A percentile compares a stretch with the other conserved stretches of the same genome.
Evolutionary conservation across 345 rosid species (phyloP).

Genomic region (Eucalyptus regnans): DNA sequence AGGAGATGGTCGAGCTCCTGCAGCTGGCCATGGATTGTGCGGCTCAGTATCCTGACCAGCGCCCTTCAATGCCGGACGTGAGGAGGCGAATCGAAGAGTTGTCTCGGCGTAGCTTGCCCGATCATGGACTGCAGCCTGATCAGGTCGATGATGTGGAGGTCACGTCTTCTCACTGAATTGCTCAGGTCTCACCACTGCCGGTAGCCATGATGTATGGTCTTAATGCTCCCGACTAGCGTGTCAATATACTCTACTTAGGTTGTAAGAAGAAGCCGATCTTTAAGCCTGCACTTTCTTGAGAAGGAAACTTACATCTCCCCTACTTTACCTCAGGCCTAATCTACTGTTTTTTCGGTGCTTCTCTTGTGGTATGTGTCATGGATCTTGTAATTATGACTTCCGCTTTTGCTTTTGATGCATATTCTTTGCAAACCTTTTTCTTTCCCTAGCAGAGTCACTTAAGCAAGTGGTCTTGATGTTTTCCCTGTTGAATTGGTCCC

Average conservation of each 20-base stretch:
- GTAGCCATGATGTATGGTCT: neutral
- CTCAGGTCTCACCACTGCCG: neutral
- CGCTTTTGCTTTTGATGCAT: neutral
- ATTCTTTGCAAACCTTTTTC: neutral
- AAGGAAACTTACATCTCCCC: neutral
- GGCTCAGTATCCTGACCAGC: slow-evolving; percentile 69
- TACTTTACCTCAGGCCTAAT: neutral
- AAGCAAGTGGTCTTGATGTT: neutral
- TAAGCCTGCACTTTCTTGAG: neutral
- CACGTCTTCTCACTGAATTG: neutral
- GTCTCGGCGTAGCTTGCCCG: slow-evolving; percentile 9
- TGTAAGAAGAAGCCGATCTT: neutral
- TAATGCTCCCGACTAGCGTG: neutral
- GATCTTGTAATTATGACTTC: neutral
- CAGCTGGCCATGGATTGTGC: slow-evolving; percentile 85
- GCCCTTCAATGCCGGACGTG: slow-evolving; percentile 64
- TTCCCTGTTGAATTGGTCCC: neutral
- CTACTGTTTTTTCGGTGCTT: neutral
- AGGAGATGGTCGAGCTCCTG: slow-evolving; percentile 73
- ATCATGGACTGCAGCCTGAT: slow-evolving; percentile 11
- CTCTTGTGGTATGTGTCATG: neutral
- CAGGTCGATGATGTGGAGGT: slow-evolving; percentile 2
- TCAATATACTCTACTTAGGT: neutral
- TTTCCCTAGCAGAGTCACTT: neutral
- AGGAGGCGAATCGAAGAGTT: slow-evolving; percentile 49